A percentile compares a stretch with the other conserved stretches of the same genome.
Conservation (phyloP, 108 stramenopile species). For the Discostella stelligeroides region DNA sequence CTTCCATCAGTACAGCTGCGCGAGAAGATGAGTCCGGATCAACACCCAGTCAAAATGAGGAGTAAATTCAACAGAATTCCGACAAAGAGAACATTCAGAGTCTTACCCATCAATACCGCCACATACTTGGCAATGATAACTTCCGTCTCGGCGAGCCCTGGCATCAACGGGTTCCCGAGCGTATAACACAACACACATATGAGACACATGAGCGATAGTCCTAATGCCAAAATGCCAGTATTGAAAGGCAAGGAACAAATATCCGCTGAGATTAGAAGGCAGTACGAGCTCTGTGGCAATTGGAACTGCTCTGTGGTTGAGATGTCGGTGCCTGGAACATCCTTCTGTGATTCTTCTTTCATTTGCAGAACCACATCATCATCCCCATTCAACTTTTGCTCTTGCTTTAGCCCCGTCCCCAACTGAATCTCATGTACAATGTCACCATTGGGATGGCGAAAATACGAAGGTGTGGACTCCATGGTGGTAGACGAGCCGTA, state of each 20-base stretch:
- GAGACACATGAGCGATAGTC: constrained; percentile 27
- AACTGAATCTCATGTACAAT: too few relatives aligned
- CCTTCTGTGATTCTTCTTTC: too few relatives aligned
- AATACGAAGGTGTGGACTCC: too few relatives aligned
- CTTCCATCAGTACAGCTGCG: constrained; percentile 12
- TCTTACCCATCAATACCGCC: neutral
- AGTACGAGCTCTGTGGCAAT: constrained; percentile 36
- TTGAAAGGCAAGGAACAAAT: constrained; percentile 28
- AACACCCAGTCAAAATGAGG: too few relatives aligned
- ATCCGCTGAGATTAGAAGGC: constrained; percentile 19
- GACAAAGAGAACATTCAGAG: too few relatives aligned
- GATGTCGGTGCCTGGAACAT: too few relatives aligned
- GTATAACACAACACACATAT: constrained; percentile 23
- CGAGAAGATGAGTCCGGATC: neutral
- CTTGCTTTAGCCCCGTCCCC: too few relatives aligned
- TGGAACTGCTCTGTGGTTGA: constrained; percentile 23
- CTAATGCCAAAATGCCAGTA: constrained; percentile 12
- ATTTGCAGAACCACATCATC: too few relatives aligned
- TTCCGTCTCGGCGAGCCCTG: constrained; percentile 18
- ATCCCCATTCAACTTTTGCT: too few relatives aligned
- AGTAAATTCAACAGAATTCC: too few relatives aligned
- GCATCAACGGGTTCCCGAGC: constrained; percentile 31
- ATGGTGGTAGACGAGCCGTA: too few relatives aligned
- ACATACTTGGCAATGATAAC: constrained; percentile 33
- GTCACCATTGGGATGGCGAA: too few relatives aligned